A percentile compares a stretch with the other conserved stretches of the same genome.
Evolutionary conservation across 1,284 basidiomycete genomes (phyloP).

Genomic region (Rhodotorula sp.): DNA sequence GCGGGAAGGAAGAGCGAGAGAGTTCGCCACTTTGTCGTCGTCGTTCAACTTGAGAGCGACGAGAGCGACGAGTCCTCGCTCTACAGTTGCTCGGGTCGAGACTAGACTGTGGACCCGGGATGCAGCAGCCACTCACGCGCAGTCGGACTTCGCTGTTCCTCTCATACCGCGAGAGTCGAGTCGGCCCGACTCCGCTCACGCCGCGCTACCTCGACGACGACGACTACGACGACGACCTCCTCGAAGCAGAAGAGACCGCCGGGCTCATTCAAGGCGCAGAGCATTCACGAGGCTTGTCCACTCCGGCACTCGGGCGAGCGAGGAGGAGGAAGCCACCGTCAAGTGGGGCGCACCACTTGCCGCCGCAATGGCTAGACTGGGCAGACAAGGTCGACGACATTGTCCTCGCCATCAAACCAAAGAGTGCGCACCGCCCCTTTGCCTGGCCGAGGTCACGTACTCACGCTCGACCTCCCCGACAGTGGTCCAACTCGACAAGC

Average conservation of each 20-base stretch:
- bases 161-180: constrained; percentile 78
- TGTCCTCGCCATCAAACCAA: constrained; percentile 64
- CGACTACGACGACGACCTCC: constrained; percentile 41
- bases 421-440: constrained; percentile 59
- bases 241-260: constrained; percentile 58
- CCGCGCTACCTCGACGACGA: constrained; percentile 51
- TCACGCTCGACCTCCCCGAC: not conserved
- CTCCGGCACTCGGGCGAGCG: constrained; percentile 59
- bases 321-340: constrained; percentile 24
- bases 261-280: not conserved
- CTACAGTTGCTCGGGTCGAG: not conserved
- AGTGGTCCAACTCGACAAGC: constrained; percentile 81
- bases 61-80: not conserved
- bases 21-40: not conserved
- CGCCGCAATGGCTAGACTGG: constrained; percentile 72
- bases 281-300: not conserved
- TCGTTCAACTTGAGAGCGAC: not conserved
- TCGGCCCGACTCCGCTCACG: constrained; percentile 51
- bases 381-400: constrained; percentile 82
- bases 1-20: not conserved
- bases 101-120: too few relatives aligned
- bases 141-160: constrained; percentile 91
- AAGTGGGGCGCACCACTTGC: constrained; percentile 33
- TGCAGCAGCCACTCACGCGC: constrained; percentile 58
- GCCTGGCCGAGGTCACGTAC: not conserved